Conservation (phyloP, 768 basidiomycete species). For the Xerocomellus chrysenteron region DNA sequence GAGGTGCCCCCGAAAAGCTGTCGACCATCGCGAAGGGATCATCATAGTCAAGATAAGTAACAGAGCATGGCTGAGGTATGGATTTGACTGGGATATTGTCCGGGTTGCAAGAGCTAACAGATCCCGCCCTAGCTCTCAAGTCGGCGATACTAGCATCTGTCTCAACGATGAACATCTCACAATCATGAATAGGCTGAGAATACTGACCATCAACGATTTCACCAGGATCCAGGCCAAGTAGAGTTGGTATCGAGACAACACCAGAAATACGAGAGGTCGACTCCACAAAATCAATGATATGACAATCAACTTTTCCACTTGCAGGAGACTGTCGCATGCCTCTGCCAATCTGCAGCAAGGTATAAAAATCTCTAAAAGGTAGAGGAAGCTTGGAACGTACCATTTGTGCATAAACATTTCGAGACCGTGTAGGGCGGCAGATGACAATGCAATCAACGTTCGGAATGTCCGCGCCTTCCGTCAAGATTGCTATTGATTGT, state of each 20-base stretch:
- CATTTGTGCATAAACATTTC: conserved; percentile 92
- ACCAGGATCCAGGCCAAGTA: conserved; percentile 82
- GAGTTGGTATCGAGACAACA: conserved; percentile 73
- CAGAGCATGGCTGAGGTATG: conserved; percentile 55
- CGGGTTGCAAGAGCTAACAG: conserved; percentile 6
- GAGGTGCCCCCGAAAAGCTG: conserved; percentile 50
- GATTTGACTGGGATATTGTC: conserved; percentile 1
- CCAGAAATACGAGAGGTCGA: conserved; percentile 65
- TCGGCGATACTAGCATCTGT: conserved; percentile 53
- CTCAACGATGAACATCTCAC: background rate
- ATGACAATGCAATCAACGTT: conserved; percentile 90
- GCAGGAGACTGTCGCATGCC: conserved; percentile 83
- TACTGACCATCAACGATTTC: conserved; percentile 58
- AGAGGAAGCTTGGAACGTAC: conserved; percentile 37
- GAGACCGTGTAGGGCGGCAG: conserved; percentile 84
- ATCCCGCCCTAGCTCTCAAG: conserved; percentile 43
- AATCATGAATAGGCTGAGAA: background rate
- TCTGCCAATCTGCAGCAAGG: conserved; percentile 71
- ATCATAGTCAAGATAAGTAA: conserved; percentile 76
- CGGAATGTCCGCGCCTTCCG: conserved; percentile 94
- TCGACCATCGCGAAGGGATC: conserved; percentile 64
- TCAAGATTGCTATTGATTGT: conserved; percentile 62
- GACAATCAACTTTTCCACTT: conserved; percentile 82
- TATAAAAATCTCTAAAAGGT: background rate
- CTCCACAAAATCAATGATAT: conserved; percentile 90